A percentile compares a stretch with the other conserved stretches of the same genome.
These are phyloP conservation scores for Colletotrichum tofieldiae DNA, from an alignment of 2,329 filamentous ascomycete species.

Conservation along the genomic window DNA sequence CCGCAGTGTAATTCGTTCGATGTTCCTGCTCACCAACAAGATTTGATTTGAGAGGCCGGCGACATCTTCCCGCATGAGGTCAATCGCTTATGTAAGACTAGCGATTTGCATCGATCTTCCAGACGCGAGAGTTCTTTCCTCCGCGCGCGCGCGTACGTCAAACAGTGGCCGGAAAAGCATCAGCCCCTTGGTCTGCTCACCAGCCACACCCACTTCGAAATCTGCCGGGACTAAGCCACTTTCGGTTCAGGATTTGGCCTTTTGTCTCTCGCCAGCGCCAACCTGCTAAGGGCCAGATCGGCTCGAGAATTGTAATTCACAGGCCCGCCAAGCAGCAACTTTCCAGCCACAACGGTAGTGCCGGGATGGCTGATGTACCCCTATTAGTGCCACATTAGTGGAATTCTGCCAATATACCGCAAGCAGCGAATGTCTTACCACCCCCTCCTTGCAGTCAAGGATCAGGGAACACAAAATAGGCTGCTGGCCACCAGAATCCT, in stretches of 20 bases:
- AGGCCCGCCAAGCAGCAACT: too few relatives aligned
- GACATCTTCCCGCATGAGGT: neutral
- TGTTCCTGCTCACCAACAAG: neutral
- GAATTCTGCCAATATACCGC: too few relatives aligned
- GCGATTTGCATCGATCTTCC: neutral
- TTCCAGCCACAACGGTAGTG: too few relatives aligned
- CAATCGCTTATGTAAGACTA: conserved; percentile 24
- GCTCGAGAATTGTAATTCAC: too few relatives aligned
- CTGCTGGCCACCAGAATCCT: too few relatives aligned
- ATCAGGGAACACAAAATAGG: too few relatives aligned
- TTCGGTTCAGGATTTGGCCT: conserved; percentile 35
- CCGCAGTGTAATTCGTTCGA: neutral
- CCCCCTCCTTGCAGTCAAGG: too few relatives aligned
- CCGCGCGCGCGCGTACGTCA: neutral
- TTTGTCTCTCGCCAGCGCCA: conserved; percentile 40
- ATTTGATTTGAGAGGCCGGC: neutral
- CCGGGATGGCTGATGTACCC: too few relatives aligned
- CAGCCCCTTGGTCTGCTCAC: conserved; percentile 19
- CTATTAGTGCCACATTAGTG: too few relatives aligned
- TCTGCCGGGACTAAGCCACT: conserved; percentile 43
- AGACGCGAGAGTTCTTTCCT: neutral
- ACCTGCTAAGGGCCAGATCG: too few relatives aligned
- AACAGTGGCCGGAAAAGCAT: conserved; percentile 10
- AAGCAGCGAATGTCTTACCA: too few relatives aligned
- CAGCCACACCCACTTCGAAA: conserved; percentile 26